These are phyloP conservation scores for Erodium maritimum DNA, from an alignment of 345 rosid species.

Conservation along the genomic window DNA sequence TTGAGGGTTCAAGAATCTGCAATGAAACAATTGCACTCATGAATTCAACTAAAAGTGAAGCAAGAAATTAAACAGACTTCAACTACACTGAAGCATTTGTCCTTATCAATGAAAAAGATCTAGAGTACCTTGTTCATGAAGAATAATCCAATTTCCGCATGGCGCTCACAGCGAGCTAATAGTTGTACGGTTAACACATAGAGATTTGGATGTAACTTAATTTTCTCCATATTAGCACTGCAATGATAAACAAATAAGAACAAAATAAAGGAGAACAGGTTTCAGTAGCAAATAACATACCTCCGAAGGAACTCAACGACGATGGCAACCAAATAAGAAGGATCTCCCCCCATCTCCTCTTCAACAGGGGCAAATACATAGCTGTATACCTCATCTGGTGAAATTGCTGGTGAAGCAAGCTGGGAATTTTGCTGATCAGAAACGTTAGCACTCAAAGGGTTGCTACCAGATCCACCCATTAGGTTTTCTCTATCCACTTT, in stretches of 20 bases:
- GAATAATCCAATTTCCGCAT: conserved; percentile 64
- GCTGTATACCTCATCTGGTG: conserved; percentile 88
- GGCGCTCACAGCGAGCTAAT: conserved; percentile 51
- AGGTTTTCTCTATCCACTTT: conserved; percentile 22
- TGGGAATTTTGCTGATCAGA: conserved; percentile 59
- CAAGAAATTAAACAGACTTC: not conserved
- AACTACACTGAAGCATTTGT: not conserved
- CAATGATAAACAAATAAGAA: conserved; percentile 16
- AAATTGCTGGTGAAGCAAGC: conserved; percentile 64
- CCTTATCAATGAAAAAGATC: conserved; percentile 5
- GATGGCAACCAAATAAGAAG: conserved; percentile 73
- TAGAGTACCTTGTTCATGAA: conserved; percentile 67
- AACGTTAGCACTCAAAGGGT: conserved; percentile 32
- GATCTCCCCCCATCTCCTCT: conserved; percentile 78
- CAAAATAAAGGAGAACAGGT: not conserved
- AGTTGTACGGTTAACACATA: conserved; percentile 66
- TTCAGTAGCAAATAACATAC: conserved; percentile 24
- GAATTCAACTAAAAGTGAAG: conserved; percentile 7
- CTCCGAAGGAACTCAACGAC: conserved; percentile 79
- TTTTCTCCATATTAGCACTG: conserved; percentile 71
- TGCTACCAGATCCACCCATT: conserved; percentile 26
- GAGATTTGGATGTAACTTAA: conserved; percentile 61
- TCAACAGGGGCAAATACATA: conserved; percentile 77
- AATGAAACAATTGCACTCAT: conserved; percentile 9
- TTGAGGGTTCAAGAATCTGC: conserved; percentile 90